Conservation (phyloP, 164 flowering plant species). For the Euptelea pleiosperma region DNA sequence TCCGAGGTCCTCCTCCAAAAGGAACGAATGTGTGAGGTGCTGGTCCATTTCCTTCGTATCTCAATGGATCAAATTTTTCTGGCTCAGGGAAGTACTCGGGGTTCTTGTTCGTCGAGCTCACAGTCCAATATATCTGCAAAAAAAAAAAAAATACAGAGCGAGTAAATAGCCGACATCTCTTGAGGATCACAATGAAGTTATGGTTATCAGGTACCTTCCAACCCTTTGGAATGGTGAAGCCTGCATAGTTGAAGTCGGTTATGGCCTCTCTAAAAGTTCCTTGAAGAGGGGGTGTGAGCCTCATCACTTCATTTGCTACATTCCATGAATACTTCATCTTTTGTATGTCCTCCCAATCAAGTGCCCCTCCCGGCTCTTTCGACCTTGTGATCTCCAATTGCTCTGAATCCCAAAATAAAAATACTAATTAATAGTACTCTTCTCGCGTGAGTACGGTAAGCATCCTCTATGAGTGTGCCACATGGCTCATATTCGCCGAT, state of each 20-base stretch:
- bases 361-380: neutral
- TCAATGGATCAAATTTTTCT: neutral
- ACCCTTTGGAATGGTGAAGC: constrained; percentile 1
- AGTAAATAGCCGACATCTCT: neutral
- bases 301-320: constrained; percentile 9
- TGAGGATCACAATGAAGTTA: no score
- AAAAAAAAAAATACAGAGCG: neutral
- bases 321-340: no score
- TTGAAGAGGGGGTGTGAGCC: neutral
- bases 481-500: no score
- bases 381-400: constrained; percentile 23
- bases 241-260: constrained; percentile 8
- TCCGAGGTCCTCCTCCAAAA: no score
- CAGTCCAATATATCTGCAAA: neutral
- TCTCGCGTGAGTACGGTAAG: no score
- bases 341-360: constrained; percentile 1
- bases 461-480: no score
- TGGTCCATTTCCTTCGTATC: neutral
- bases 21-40: neutral
- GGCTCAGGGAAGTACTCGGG: no score
- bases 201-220: no score
- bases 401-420: constrained; percentile 16
- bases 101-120: neutral
- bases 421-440: neutral
- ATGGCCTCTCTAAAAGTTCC: constrained; percentile 4